Evolutionary conservation across 2,329 filamentous ascomycete genomes (phyloP), one percentile per base, ranked within the genome.

Genomic region (Hymenoscyphus albidus): DNA sequence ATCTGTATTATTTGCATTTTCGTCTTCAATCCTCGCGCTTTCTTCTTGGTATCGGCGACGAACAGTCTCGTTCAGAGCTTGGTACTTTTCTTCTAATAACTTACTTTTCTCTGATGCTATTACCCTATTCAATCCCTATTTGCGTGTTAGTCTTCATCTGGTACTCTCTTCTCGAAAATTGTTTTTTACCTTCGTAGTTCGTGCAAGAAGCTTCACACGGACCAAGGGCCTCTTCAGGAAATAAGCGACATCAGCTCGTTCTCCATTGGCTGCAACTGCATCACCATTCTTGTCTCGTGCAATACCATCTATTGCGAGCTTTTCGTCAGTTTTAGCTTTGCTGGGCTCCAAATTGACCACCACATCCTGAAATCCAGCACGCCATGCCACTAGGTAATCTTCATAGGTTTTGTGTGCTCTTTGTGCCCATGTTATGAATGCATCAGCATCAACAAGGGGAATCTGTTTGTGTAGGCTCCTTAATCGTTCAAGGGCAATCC

Each of bases 231-330:
- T 83, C 78, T 96, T 97, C 61, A 99, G 81, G 57, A 99, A 82
- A 77, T 95, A 96, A 7, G 93, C 93, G 58, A 99, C 95, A 75
- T 98, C 95, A 9, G 97, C 93, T 61, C 92, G 87, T 76, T 97
- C 92, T 13, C 94, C 95, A 68, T 94, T 84, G 40, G 70, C 67
- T 42, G 70, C 67, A 55, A 88, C 74, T 14, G 91, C 81, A 70
- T 89, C 88, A 27, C 90, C 88, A 62, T 88, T 80, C 64, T 84
- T 83, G 62, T 89, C 88, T 62, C 80, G 81, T 67, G 84, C 86
- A 78, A 85, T 79, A 1, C 83, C 85, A 66, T 85, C 81, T 61
- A 88, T 74, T 1, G 87, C 77, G 1, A 85, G 86, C 16, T 72
- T 61, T 68, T 87, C 82, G 48, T 86, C 82, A 58, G 89, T 86